Evolutionary conservation across 495 filamentous ascomycete species (phyloP), one percentile per base, ranked within the genome.

Genomic region (Beverwykella pulmonaria): DNA sequence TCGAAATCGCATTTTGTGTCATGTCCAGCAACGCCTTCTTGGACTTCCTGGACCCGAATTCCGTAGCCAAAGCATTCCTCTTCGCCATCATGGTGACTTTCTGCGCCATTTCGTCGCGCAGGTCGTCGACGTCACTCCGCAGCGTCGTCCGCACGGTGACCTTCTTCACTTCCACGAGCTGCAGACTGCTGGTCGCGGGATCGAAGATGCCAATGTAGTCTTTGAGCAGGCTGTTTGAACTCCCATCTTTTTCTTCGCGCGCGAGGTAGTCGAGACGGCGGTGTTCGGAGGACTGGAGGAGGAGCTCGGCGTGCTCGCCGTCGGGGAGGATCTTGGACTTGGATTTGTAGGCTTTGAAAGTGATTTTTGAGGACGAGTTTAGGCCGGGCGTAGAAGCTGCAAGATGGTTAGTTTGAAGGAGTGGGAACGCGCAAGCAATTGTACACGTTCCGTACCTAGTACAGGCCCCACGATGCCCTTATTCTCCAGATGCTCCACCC

Each of bases 41-140:
- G 1, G 95, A 87, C 79, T 95, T 95, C 80, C 92, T 95, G 34
- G 92, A 96, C 68, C 94, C 95, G 79, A 98, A 98, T 53, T 88
- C 87, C 71, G 91, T 85, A 65, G 92, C 94, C 5, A 98, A 88
- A 36, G 86, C 84, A 48, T 84, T 87, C 65, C 85, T 85, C 52
- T 71, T 67, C 22, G 77, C 57, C n/a, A 59, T 66, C 30, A 63
- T 72, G 59, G 75, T 77, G 19, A 75, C 71, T 41, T 77, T 76
- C 14, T 27, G 44, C 19, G 52, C 75, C 3, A 60, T 68, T 68
- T 72, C 87, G 79, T 49, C 90, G 82, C 50, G 80, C 79, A 32
- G 86, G 84, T 54, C 89, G n/a, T 71, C 62, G 6, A 39, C 44
- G 47, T 75, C 71, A 41, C 69, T 66, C 7, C 77, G 72, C 22